phyloP scores from a whole-genome alignment of 2,329 filamentous ascomycete species.

The Orbilia quercus region DNA sequence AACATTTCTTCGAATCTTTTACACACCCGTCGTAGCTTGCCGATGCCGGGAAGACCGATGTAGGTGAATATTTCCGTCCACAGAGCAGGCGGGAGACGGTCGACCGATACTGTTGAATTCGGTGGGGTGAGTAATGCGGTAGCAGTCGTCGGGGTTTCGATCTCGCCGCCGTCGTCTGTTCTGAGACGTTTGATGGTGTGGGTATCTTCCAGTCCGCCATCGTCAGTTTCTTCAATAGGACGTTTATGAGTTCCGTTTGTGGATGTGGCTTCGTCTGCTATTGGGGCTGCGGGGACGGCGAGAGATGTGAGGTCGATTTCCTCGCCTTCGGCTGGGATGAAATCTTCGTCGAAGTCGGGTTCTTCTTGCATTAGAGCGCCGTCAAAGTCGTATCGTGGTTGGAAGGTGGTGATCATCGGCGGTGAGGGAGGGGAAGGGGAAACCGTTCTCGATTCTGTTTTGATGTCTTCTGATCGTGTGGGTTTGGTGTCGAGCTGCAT shows the following conservation, averaged over 20 bases:
- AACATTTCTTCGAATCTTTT: constrained; percentile 55
- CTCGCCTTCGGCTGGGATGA: constrained; percentile 51
- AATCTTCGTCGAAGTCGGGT: constrained; percentile 53
- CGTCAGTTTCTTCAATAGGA: constrained; percentile 34
- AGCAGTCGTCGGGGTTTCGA: constrained; percentile 3
- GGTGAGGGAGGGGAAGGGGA: constrained; percentile 37
- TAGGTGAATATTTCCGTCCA: constrained; percentile 56
- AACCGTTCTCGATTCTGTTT: constrained; percentile 50
- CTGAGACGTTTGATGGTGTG: constrained; percentile 25
- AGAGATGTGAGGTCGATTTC: constrained; percentile 50
- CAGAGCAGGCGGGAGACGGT: constrained; percentile 22
- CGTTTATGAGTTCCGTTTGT: constrained; percentile 21
- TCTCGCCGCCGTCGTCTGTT: constrained; percentile 19
- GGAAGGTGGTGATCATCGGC: constrained; percentile 1
- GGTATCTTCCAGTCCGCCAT: constrained; percentile 22
- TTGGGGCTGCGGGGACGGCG: constrained; percentile 33
- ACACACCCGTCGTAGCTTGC: constrained; percentile 49
- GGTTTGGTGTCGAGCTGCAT: constrained; percentile 11
- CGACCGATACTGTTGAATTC: background rate
- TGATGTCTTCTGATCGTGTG: constrained; percentile 10
- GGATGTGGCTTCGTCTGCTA: constrained; percentile 18
- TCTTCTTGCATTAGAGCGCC: constrained; percentile 51
- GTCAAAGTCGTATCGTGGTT: constrained; percentile 35
- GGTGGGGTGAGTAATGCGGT: background rate
- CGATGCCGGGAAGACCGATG: constrained; percentile 38